Conservation (phyloP, 73 alveolate genomes). For the Paramecium sexaurelia region DNA sequence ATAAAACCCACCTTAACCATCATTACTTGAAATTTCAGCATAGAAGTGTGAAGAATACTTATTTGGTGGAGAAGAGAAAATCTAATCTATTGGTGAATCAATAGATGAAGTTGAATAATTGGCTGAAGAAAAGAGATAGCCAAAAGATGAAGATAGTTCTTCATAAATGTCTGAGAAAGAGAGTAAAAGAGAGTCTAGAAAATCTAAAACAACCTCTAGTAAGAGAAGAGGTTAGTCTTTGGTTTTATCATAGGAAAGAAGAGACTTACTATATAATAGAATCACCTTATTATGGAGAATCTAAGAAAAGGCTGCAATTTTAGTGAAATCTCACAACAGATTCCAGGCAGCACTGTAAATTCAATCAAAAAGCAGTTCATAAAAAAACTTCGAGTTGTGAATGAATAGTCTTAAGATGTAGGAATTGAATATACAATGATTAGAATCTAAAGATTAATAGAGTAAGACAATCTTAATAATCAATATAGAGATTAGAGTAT, state of each 20-base stretch:
- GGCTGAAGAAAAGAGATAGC: neutral
- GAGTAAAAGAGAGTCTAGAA: neutral
- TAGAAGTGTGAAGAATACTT: slow-evolving; percentile 29
- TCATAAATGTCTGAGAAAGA: neutral
- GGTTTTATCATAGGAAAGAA: neutral
- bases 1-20: neutral
- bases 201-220: neutral
- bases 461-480: neutral
- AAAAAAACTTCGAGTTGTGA: neutral
- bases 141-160: neutral
- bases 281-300: neutral
- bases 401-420: neutral
- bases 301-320: neutral
- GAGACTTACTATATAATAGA: neutral
- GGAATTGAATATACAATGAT: neutral
- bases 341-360: slow-evolving; percentile 30
- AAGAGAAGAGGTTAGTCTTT: neutral
- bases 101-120: neutral
- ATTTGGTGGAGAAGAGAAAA: neutral
- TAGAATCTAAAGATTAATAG: neutral
- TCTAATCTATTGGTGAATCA: neutral
- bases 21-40: slow-evolving; percentile 8
- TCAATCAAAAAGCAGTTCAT: neutral
- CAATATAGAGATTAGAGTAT: neutral
- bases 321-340: neutral